Conservation (phyloP, 345 rosid genomes). For the Trapa incisa region DNA sequence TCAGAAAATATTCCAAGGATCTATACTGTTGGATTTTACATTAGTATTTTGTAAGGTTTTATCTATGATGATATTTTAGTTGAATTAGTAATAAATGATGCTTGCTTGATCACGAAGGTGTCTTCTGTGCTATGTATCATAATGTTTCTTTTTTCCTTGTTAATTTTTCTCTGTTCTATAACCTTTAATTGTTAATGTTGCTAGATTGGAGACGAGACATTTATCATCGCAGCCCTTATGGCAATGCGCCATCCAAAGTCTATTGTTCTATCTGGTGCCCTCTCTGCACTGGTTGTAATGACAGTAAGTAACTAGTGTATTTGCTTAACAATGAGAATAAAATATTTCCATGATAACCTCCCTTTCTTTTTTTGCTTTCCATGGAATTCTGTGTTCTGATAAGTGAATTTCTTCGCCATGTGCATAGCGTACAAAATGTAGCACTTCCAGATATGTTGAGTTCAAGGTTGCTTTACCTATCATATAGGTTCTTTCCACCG, state of each 20-base stretch:
- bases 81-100: background rate
- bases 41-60: background rate
- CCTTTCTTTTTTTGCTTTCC: background rate
- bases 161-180: background rate
- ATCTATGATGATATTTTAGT: background rate
- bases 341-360: background rate
- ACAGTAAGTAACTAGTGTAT: slow-evolving; percentile 49
- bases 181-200: slow-evolving; percentile 5
- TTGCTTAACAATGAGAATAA: background rate
- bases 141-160: background rate
- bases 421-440: background rate
- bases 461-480: slow-evolving; percentile 7
- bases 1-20: background rate
- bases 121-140: no score
- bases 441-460: background rate
- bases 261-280: slow-evolving; percentile 85
- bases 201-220: slow-evolving; percentile 97
- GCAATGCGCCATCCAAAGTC: slow-evolving; percentile 99
- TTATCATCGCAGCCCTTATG: slow-evolving; percentile 98
- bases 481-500: slow-evolving; percentile 89
- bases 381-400: background rate
- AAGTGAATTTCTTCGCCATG: background rate
- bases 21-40: background rate
- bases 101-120: background rate
- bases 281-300: slow-evolving; percentile 84